Conservation (phyloP, 441 rosid species). For the Adansonia grandidieri region DNA sequence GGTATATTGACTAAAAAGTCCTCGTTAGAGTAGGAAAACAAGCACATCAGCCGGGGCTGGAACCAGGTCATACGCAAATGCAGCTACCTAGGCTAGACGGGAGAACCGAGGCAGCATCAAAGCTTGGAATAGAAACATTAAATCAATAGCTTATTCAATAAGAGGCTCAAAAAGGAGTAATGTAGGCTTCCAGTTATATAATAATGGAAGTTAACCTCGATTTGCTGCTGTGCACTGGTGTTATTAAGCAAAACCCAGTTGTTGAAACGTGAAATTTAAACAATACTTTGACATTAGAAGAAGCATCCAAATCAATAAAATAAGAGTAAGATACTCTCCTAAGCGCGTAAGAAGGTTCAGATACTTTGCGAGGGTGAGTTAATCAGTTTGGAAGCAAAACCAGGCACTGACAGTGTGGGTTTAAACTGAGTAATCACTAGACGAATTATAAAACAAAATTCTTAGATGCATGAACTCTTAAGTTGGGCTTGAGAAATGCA, state of each 20-base stretch:
- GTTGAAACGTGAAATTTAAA: conserved; percentile 60
- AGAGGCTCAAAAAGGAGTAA: conserved; percentile 38
- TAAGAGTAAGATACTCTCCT: conserved; percentile 14
- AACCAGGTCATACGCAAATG: conserved; percentile 27
- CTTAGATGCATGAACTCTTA: conserved; percentile 57
- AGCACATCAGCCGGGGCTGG: conserved; percentile 30
- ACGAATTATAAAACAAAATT: conserved; percentile 39
- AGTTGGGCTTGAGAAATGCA: conserved; percentile 33
- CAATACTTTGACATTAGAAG: conserved; percentile 38
- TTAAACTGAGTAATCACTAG: conserved; percentile 62
- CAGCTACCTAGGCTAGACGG: background rate
- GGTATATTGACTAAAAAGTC: conserved; percentile 40
- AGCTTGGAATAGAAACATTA: conserved; percentile 71
- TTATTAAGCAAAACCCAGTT: conserved; percentile 49
- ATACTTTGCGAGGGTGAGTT: conserved; percentile 30
- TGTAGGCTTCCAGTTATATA: conserved; percentile 69
- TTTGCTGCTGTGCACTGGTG: conserved; percentile 21
- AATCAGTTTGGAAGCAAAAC: conserved; percentile 30
- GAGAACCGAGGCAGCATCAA: conserved; percentile 53
- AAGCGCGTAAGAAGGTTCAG: conserved; percentile 50
- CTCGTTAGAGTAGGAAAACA: conserved; percentile 11
- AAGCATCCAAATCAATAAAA: conserved; percentile 46
- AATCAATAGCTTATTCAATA: conserved; percentile 51
- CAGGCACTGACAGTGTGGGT: conserved; percentile 53
- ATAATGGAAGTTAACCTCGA: conserved; percentile 36